A percentile compares a stretch with the other conserved stretches of the same genome.
Conservation (phyloP, 768 basidiomycete species). For the Hericium alpestre region DNA sequence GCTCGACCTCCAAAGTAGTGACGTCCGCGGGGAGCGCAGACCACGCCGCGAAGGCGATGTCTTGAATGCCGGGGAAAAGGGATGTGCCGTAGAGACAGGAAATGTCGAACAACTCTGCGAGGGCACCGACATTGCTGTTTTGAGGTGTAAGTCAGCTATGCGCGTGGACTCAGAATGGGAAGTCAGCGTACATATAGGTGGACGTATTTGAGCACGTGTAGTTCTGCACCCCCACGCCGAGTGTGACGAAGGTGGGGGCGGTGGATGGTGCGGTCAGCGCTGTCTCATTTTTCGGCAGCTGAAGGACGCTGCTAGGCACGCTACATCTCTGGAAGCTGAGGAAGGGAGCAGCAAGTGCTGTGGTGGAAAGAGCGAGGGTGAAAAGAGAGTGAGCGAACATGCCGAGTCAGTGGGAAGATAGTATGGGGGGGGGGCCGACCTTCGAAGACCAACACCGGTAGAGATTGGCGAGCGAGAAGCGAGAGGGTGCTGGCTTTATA, state of each 20-base stretch:
- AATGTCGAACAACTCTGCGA: conserved; percentile 8
- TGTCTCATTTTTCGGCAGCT: neutral
- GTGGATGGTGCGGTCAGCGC: neutral
- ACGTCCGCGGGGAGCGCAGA: neutral
- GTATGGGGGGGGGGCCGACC: neutral
- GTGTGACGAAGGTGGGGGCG: neutral
- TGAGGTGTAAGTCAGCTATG: neutral
- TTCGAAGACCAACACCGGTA: too few relatives aligned
- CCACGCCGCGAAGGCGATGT: neutral
- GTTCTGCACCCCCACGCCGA: conserved; percentile 3
- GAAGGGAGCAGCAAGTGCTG: neutral
- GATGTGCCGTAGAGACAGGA: neutral
- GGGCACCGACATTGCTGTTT: conserved; percentile 7
- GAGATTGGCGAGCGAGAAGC: too few relatives aligned
- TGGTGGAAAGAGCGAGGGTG: neutral
- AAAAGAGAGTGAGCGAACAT: neutral
- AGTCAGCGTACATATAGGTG: conserved; percentile 1
- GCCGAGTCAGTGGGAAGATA: neutral
- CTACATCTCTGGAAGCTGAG: neutral
- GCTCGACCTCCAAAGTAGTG: neutral
- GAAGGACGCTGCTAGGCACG: neutral
- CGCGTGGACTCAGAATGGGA: neutral
- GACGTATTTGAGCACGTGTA: neutral
- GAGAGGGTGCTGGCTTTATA: too few relatives aligned
- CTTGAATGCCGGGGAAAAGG: neutral